Percentiles rank a stretch among this genome's conserved stretches.
phyloP scores from a whole-genome alignment of 2,329 filamentous ascomycete species.

The Aspergillus sp. region DNA sequence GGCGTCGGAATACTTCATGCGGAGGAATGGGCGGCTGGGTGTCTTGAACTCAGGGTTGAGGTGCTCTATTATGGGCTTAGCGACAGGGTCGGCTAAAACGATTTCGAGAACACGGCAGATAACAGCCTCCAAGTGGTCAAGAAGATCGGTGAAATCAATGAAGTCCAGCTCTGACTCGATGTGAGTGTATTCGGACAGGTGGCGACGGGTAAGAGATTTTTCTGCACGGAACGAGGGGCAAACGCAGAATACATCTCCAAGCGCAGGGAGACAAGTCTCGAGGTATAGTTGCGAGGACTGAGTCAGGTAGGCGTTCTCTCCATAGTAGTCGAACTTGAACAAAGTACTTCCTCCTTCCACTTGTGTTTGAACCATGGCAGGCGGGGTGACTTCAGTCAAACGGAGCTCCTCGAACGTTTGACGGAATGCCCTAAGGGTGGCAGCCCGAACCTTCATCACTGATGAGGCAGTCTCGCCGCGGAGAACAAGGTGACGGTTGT shows the following conservation, averaged over 20 bases:
- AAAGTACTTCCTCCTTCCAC: slow-evolving; percentile 90
- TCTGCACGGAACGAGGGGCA: slow-evolving; percentile 99
- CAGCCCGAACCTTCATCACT: slow-evolving; percentile 82
- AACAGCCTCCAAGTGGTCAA: slow-evolving; percentile 81
- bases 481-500: slow-evolving; percentile 80
- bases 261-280: slow-evolving; percentile 84
- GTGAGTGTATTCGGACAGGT: slow-evolving; percentile 95
- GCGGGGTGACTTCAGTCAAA: slow-evolving; percentile 81
- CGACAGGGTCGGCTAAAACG: slow-evolving; percentile 70
- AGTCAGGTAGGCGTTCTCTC: slow-evolving; percentile 86
- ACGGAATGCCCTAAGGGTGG: slow-evolving; percentile 78
- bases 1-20: slow-evolving; percentile 92
- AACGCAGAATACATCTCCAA: slow-evolving; percentile 96
- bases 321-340: slow-evolving; percentile 87
- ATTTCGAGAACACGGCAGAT: slow-evolving; percentile 83
- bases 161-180: slow-evolving; percentile 96
- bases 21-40: slow-evolving; percentile 82
- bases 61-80: slow-evolving; percentile 71
- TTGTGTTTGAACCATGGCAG: slow-evolving; percentile 90
- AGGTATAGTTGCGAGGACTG: slow-evolving; percentile 98
- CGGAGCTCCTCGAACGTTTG: slow-evolving; percentile 73
- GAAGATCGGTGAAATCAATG: slow-evolving; percentile 86
- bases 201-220: slow-evolving; percentile 89
- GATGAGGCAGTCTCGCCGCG: slow-evolving; percentile 81
- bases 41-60: slow-evolving; percentile 89